Evolutionary conservation across 2,329 filamentous ascomycete species (phyloP).

Genomic region (Aspergillus quadricinctus): DNA sequence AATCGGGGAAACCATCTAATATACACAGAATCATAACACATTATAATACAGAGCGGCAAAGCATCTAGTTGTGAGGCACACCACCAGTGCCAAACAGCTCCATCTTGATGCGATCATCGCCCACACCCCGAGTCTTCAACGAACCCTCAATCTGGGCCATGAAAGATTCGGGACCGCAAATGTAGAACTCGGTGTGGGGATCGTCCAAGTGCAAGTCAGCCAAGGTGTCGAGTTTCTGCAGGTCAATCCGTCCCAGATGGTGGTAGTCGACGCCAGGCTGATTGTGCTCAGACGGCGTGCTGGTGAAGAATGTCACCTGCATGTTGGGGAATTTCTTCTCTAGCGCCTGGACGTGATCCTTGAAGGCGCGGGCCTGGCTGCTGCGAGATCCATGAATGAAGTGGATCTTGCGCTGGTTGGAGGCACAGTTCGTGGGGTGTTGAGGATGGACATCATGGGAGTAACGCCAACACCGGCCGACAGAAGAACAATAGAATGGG

Average conservation of each 20-base stretch:
- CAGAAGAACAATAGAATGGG: constrained; percentile 54
- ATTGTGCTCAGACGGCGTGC: constrained; percentile 44
- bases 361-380: constrained; percentile 48
- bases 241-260: constrained; percentile 54
- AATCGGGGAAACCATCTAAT: neutral
- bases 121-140: constrained; percentile 55
- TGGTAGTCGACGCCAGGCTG: constrained; percentile 57
- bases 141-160: constrained; percentile 58
- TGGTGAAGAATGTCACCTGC: constrained; percentile 55
- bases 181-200: constrained; percentile 58
- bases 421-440: constrained; percentile 38
- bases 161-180: constrained; percentile 67
- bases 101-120: constrained; percentile 56
- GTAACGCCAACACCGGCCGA: constrained; percentile 59
- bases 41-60: neutral
- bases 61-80: constrained; percentile 14
- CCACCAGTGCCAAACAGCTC: constrained; percentile 64
- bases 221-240: constrained; percentile 53
- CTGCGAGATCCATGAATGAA: constrained; percentile 58
- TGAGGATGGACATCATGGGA: constrained; percentile 58
- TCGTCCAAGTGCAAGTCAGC: constrained; percentile 54
- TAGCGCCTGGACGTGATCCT: constrained; percentile 48
- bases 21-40: neutral
- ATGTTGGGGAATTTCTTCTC: constrained; percentile 45
- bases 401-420: constrained; percentile 48